Evolutionary conservation across 2,329 filamentous ascomycete genomes (phyloP), one percentile per base, ranked within the genome.

Genomic region (Trichoderma atroviride): DNA sequence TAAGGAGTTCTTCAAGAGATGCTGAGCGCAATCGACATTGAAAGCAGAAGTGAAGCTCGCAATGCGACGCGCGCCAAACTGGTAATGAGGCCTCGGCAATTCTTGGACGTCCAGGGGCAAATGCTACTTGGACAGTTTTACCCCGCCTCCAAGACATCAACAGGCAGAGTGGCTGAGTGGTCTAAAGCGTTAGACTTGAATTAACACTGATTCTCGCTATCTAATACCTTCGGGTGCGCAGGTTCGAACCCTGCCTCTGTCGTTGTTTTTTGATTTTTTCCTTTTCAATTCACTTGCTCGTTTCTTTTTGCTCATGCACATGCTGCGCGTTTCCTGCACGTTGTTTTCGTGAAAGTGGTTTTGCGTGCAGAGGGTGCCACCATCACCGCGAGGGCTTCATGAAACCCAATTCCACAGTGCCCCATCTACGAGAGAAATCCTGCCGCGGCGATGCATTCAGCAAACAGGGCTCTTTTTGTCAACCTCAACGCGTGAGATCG

Each of bases 181-280:
- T 68, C 65, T 68, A 68, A 68, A 68, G 65, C 65, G 65, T 68
- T 68, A 61, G 65, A 68, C 65, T 68, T 68, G 65, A 68, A 68
- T 68, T 29, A 68, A 31, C 57, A 13, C 27, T 50, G 65, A 68
- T 68, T 68, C 65, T 61, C 65, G 65, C 57, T 61, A 68, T 68
- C 65, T 61, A 68, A 68, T 68, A 68, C 65, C 65, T 68, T 68
- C 65, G 65, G 65, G 65, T 68, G 65, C 65, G 65, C 65, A 68
- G 65, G 65, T 68, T 68, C 65, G 65, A 68, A 68, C 65, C 65
- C 65, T 68, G 65, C 58, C 65, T 68, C 65, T 68, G 65, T 68
- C 65, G 65, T 50, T 50, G 47, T 35, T 47, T 62, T 19, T 22
- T n/a, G 6, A 16, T 22, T 62, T 52, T 62, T 62, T 35, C 14